Base-by-base conservation (phyloP, 129 eudicot species). In the Artemisia annua region DNA sequence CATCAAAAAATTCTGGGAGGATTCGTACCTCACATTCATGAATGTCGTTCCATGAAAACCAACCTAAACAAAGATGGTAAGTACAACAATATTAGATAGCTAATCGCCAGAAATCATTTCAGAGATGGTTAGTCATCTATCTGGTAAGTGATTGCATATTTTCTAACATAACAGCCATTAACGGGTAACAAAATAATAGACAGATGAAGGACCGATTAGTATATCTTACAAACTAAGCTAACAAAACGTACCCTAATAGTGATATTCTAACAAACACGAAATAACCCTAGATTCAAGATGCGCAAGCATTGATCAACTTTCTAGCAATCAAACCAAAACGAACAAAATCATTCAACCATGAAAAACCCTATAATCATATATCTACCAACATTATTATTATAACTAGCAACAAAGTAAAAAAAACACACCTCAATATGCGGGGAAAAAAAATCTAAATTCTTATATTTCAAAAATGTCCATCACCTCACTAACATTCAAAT, bases 1-100 rank as follows among this genome's bases (percentile, higher is more conserved):
- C 96, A 16, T 94, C 91, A 59, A 94, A 94, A 86, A 88, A 94
- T 66, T 94, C 97, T 3, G 92, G 91, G 24, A 90, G 79, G 64
- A 63, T 66, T 59, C 87, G 67, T 1, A 67, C 51, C 84, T 94
- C 98, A 51, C 89, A 79, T 71, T 90, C 96, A 65, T 94, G 91
- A 48, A 90, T 75, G 22, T 70, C 79, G 76, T 83, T 77, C 97
- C 97, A 90, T 28, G 86, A 79, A 73, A 94, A 94, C 99, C 99
- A 94, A 20, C 89, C 98, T 94, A 51, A 13, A 28, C 39, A 67
- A n/a, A 63, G 65, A 78, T 53, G 1, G 56, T 76, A 16, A 63
- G 77, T 14, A 48, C 18, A 30, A 46, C 2, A 39, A 26, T 2
- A 69, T 61, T 30, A 20, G 17, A n/a, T 48, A 63, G 52, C 39